Conservation (phyloP, 1,139 yeast species). For the Hyphopichia fennica region DNA sequence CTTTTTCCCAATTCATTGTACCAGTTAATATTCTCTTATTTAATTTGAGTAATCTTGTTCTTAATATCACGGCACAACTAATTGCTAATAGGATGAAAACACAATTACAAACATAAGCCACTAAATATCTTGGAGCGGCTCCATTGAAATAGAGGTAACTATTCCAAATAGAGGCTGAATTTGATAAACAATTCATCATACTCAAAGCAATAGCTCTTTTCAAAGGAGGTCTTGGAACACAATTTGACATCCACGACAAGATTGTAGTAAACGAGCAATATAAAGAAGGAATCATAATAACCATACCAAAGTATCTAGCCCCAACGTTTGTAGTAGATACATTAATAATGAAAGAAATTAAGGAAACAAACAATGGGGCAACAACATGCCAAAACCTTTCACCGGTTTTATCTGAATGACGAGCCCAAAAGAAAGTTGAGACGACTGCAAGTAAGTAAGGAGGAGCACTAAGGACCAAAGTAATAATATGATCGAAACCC, state of each 20-base stretch:
- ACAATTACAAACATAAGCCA: constrained; percentile 51
- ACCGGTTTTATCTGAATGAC: constrained; percentile 58
- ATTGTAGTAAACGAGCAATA: constrained; percentile 58
- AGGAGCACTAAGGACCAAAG: constrained; percentile 59
- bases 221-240: constrained; percentile 52
- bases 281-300: constrained; percentile 58
- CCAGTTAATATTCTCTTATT: constrained; percentile 47
- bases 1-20: constrained; percentile 52
- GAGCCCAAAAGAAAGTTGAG: constrained; percentile 53
- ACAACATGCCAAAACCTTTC: constrained; percentile 56
- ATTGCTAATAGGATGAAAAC: constrained; percentile 45
- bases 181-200: constrained; percentile 51
- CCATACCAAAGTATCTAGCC: constrained; percentile 62
- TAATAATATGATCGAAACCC: constrained; percentile 47
- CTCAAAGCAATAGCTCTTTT: constrained; percentile 56
- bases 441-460: constrained; percentile 59
- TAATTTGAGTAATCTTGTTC: constrained; percentile 36
- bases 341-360: constrained; percentile 53
- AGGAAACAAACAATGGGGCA: constrained; percentile 43
- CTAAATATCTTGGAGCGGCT: constrained; percentile 44
- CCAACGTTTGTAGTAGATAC: constrained; percentile 56
- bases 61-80: constrained; percentile 36
- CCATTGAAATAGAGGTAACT: constrained; percentile 46
- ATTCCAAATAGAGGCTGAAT: constrained; percentile 56
- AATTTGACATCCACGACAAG: constrained; percentile 57